phyloP scores from a whole-genome alignment of 805 yeast species.

The Debaryomyces prosopidis region DNA sequence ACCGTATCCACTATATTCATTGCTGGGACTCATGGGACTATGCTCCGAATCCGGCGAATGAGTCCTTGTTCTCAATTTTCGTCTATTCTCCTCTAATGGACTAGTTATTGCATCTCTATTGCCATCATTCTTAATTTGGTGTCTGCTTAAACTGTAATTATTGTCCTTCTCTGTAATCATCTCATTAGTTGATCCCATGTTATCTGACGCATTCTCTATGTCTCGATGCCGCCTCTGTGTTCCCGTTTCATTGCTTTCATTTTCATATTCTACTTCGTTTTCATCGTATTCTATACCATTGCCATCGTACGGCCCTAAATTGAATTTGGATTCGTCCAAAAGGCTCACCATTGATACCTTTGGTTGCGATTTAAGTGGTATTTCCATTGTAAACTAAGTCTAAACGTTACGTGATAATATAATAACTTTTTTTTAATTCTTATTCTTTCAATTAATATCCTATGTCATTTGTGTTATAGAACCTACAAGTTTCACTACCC shows the following conservation, averaged over 20 bases:
- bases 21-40: constrained; percentile 9
- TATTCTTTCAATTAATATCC: neutral
- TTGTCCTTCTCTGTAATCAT: neutral
- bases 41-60: constrained; percentile 11
- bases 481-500: neutral
- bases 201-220: neutral
- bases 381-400: constrained; percentile 26
- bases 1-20: constrained; percentile 34
- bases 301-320: neutral
- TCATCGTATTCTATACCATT: neutral
- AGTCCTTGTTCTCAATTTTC: constrained; percentile 37
- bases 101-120: constrained; percentile 55
- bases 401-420: too few relatives aligned
- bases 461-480: neutral
- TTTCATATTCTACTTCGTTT: neutral
- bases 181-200: neutral
- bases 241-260: neutral
- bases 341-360: constrained; percentile 37
- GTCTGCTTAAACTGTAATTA: constrained; percentile 44
- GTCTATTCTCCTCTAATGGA: constrained; percentile 51
- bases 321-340: constrained; percentile 17
- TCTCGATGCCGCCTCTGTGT: neutral
- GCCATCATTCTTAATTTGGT: constrained; percentile 66
- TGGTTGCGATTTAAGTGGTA: constrained; percentile 41
- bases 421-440: too few relatives aligned